Percentiles rank a stretch among this genome's conserved stretches.
These are phyloP conservation scores for Naegleria lovaniensis DNA, from an alignment of 208 protist species.

Conservation along the genomic window DNA sequence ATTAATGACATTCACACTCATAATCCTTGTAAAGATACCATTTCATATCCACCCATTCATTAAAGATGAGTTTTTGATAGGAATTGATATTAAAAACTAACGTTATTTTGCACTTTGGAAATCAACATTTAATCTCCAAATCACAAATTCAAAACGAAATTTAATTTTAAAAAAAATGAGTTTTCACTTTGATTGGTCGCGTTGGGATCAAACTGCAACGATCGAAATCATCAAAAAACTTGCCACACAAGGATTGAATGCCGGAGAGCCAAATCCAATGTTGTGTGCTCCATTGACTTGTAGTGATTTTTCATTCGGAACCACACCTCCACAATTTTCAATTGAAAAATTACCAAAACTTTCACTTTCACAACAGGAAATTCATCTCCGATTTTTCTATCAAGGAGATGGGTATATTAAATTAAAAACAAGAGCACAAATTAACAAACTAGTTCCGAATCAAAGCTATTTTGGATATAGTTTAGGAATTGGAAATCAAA, in stretches of 20 bases:
- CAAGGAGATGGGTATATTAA: constrained; percentile 6
- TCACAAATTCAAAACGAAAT: neutral
- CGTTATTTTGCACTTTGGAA: too few species aligned
- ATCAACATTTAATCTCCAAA: too few species aligned
- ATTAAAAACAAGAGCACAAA: constrained; percentile 4
- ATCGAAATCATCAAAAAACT: neutral
- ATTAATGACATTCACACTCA: neutral
- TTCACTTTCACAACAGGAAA: neutral
- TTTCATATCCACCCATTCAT: neutral
- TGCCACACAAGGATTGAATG: neutral
- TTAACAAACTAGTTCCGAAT: neutral
- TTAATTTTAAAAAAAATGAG: neutral
- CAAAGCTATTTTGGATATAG: neutral
- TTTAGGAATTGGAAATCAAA: neutral
- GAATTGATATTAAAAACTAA: too few species aligned
- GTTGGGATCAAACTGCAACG: neutral
- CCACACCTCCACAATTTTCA: neutral
- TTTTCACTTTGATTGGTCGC: neutral
- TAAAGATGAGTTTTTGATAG: too few species aligned
- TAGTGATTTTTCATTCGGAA: constrained; percentile 3
- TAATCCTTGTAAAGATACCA: neutral
- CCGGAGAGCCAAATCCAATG: neutral
- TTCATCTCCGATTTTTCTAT: neutral
- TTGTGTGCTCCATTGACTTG: neutral
- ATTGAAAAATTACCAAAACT: neutral